A percentile compares a stretch with the other conserved stretches of the same genome.
phyloP scores from a whole-genome alignment of 805 yeast genomes.

The Starmerella geochares region DNA sequence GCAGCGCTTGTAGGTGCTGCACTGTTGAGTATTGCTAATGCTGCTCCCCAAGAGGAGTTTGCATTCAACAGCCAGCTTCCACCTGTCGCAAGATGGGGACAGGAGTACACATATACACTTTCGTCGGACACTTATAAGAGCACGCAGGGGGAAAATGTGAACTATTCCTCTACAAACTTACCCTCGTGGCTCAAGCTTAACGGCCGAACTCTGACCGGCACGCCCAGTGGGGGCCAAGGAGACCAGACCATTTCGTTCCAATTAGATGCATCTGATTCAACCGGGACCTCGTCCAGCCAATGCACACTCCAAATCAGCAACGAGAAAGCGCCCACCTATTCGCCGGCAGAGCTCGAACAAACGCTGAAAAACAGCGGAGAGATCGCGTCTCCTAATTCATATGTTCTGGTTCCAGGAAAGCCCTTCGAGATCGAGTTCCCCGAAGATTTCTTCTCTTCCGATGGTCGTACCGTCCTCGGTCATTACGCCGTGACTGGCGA shows the following conservation, averaged over 20 bases:
- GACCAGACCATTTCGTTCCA: constrained; percentile 40
- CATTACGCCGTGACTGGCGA: constrained; percentile 76
- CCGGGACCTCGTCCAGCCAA: constrained; percentile 39
- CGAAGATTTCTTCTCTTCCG: constrained; percentile 46
- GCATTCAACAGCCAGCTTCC: constrained; percentile 81
- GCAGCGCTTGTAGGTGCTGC: constrained; percentile 7
- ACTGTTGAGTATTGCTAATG: constrained; percentile 1
- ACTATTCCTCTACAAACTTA: constrained; percentile 46
- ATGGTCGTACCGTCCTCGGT: constrained; percentile 44
- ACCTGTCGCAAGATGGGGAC: constrained; percentile 66
- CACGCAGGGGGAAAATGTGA: constrained; percentile 31
- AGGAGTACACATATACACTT: constrained; percentile 52
- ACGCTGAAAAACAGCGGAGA: constrained; percentile 56
- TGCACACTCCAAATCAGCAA: constrained; percentile 54
- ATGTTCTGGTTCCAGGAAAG: constrained; percentile 63
- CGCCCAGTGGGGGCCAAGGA: constrained; percentile 38
- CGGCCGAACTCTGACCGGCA: constrained; percentile 57
- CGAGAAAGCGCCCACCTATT: constrained; percentile 45
- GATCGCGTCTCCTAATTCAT: constrained; percentile 66
- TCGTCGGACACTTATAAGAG: constrained; percentile 59
- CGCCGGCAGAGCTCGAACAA: constrained; percentile 37
- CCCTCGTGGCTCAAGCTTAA: constrained; percentile 81
- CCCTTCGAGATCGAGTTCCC: constrained; percentile 57
- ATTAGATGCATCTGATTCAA: constrained; percentile 53
- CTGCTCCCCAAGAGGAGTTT: constrained; percentile 48